phyloP scores from a whole-genome alignment of 2,329 filamentous ascomycete species.

The Escovopsis weberi region DNA sequence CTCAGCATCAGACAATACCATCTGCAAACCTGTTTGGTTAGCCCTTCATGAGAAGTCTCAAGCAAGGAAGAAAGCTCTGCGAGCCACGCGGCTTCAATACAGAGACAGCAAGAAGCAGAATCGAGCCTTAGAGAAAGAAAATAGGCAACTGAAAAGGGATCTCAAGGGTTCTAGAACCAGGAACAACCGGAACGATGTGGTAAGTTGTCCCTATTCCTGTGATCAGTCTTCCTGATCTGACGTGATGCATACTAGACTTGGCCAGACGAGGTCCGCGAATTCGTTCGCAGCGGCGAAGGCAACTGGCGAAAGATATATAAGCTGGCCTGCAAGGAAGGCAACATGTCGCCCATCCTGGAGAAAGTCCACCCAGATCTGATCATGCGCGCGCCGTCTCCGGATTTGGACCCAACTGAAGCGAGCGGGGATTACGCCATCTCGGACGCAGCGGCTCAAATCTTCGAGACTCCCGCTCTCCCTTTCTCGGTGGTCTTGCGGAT shows the following conservation, averaged over 20 bases:
- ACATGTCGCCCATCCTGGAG: neutral
- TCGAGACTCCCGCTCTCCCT: neutral
- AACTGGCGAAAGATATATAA: neutral
- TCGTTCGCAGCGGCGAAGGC: neutral
- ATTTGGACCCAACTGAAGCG: neutral
- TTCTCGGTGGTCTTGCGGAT: conserved; percentile 19
- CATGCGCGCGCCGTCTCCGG: neutral
- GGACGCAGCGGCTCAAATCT: neutral
- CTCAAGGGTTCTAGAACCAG: neutral
- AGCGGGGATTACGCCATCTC: neutral
- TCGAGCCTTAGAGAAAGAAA: neutral
- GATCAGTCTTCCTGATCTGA: neutral
- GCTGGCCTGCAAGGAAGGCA: conserved; percentile 3
- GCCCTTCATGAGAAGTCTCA: conserved; percentile 1
- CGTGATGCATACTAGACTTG: neutral
- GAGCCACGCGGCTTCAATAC: neutral
- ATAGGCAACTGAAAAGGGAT: neutral
- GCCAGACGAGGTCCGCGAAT: neutral
- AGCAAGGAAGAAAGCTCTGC: neutral
- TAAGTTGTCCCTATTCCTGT: neutral
- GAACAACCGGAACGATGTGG: neutral
- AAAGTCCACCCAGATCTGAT: conserved; percentile 5
- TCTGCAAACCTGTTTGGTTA: neutral
- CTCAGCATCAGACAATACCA: too few relatives aligned
- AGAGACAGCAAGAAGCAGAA: neutral